Base-by-base conservation (phyloP, 352 stramenopile genomes). In the Pythium utonaiense region DNA sequence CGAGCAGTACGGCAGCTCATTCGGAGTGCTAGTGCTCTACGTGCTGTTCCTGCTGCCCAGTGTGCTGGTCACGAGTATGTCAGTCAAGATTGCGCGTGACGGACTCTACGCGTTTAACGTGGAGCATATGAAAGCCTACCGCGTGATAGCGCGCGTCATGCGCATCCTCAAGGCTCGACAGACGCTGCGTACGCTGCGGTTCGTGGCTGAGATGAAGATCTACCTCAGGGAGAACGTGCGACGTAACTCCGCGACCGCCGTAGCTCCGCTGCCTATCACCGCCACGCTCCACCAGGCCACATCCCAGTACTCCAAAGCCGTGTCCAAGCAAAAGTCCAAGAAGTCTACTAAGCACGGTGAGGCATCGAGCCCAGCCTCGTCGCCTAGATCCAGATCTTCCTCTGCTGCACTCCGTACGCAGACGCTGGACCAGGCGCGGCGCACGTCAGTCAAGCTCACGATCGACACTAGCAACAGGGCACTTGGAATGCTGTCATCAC, bases 141-240 rank as follows among this genome's bases (percentile, higher is more conserved):
- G 73, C 28, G 72, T 86, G n/a, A 83, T 91, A 24, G 67, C 71
- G 9, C 82, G 86, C 61, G 79, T 91, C 28, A 80, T 83, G 53
- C 79, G 81, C 3, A 66, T 83, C 14, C 45, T 89, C 10, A 81
- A 80, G 33, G 81, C 79, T n/a, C 71, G 77, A 21, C 78, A 87
- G 49, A 91, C 81, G 28, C 63, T 91, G 33, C 76, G 81, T 22
- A 91, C 78, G 6, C 68, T 91, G n/a, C 81, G 79, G 2, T 91
- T 89, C 28, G 67, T 91, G 3, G 81, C 81, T 8, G 81, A 91
- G 59, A 88, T 89, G 77, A 91, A 91, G 64, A 77, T 91, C 24
- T 86, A 91, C 47, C 62, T 91, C 22, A 68, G 62, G 7, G 81
- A 89, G 61, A 83, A 70, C 31, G 74, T 75, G 25, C 71, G 66